A percentile compares a stretch with the other conserved stretches of the same genome.
Conservation (phyloP, 2,329 filamentous ascomycete species). For the Pseudogymnoascus sp. region DNA sequence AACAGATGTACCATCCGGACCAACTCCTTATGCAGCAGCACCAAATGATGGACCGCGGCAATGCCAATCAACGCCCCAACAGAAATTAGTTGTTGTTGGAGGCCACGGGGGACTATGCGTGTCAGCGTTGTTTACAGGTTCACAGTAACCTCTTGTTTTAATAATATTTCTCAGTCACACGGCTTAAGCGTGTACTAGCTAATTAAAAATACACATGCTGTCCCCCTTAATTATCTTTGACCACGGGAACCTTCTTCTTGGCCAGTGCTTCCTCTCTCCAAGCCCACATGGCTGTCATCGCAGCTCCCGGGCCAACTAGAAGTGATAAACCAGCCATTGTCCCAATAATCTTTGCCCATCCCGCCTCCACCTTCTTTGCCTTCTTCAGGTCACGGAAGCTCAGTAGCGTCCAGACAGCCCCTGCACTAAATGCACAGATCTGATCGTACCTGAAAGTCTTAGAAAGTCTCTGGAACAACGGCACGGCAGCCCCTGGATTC, state of each 20-base stretch:
- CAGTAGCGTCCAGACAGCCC: constrained; percentile 27
- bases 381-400: constrained; percentile 29
- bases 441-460: constrained; percentile 22
- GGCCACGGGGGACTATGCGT: neutral
- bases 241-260: neutral
- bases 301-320: constrained; percentile 26
- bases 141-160: neutral
- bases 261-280: constrained; percentile 31
- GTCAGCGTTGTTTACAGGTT: neutral
- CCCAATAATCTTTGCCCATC: constrained; percentile 22
- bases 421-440: constrained; percentile 20
- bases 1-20: neutral
- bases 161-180: too few species aligned
- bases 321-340: constrained; percentile 16
- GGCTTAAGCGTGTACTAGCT: neutral
- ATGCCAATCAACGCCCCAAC: neutral
- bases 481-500: constrained; percentile 17
- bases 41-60: neutral
- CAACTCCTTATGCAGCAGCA: neutral
- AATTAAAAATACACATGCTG: neutral
- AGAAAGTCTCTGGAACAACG: constrained; percentile 11
- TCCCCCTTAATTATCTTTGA: constrained; percentile 13
- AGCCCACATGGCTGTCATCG: constrained; percentile 26
- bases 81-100: neutral
- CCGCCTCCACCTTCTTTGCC: constrained; percentile 22